These are phyloP conservation scores for Fusarium pseudoanthophilum DNA, from an alignment of 2,329 filamentous ascomycete genomes.

Conservation along the genomic window DNA sequence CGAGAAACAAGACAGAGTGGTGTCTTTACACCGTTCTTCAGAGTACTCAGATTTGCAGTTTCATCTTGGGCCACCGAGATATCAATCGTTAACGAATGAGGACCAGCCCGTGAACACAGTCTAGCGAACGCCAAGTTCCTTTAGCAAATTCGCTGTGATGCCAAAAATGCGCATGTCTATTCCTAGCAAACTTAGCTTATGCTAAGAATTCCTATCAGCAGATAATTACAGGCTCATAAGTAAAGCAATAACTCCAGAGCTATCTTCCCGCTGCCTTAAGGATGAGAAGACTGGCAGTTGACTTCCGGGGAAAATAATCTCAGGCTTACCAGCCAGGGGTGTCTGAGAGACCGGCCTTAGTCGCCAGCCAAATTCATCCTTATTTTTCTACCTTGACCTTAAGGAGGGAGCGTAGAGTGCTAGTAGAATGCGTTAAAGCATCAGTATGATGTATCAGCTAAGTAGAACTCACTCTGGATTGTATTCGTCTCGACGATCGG, in stretches of 20 bases:
- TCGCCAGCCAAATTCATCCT: background rate
- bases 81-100: background rate
- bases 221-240: fast-evolving
- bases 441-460: fast-evolving
- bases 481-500: background rate
- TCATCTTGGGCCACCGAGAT: fast-evolving
- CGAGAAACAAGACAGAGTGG: background rate
- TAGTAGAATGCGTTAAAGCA: fast-evolving
- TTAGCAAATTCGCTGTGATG: background rate
- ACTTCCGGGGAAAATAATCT: background rate
- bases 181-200: background rate
- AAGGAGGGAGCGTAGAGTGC: fast-evolving
- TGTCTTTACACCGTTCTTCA: background rate
- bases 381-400: fast-evolving
- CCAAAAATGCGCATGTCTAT: background rate
- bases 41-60: fast-evolving
- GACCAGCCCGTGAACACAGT: background rate
- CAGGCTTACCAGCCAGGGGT: background rate
- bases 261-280: background rate
- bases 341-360: background rate
- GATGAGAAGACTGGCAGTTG: background rate
- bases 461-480: background rate
- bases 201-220: fast-evolving
- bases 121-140: background rate
- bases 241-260: background rate